phyloP scores from a whole-genome alignment of 1,139 yeast genomes.

The Sugiyamaella novakii region DNA sequence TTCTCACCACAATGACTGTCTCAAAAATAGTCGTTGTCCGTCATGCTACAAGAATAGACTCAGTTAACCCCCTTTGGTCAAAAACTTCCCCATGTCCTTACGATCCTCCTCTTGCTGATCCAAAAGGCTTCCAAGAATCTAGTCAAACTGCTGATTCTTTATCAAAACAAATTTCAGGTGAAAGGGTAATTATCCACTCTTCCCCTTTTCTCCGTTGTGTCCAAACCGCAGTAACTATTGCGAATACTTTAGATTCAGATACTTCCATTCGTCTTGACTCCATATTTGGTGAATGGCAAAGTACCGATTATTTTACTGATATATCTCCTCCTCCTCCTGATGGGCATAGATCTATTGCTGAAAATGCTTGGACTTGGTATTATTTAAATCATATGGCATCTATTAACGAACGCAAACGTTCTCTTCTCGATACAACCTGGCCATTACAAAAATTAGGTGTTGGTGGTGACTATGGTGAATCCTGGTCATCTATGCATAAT shows the following conservation, averaged over 20 bases:
- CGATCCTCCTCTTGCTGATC: conserved; percentile 42
- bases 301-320: conserved; percentile 43
- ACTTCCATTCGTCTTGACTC: conserved; percentile 39
- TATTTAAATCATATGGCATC: conserved; percentile 10
- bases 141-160: conserved; percentile 24
- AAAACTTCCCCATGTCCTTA: conserved; percentile 42
- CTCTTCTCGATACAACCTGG: conserved; percentile 34
- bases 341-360: conserved; percentile 37
- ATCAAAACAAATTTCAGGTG: conserved; percentile 3
- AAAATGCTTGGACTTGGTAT: conserved; percentile 34
- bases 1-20: conserved; percentile 7
- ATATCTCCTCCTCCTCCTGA: conserved; percentile 44
- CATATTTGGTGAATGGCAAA: conserved; percentile 47
- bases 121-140: conserved; percentile 39
- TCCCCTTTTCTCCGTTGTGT: conserved; percentile 47
- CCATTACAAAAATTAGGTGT: conserved; percentile 38
- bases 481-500: conserved; percentile 43
- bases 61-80: conserved; percentile 39
- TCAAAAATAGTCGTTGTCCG: conserved; percentile 38
- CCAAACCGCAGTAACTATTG: conserved; percentile 42
- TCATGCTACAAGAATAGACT: conserved; percentile 43
- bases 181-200: conserved; percentile 36
- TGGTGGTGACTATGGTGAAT: conserved; percentile 45
- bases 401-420: conserved; percentile 2
- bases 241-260: conserved; percentile 26